Conservation (phyloP, 441 rosid species). For the Pelargonium hybrid region DNA sequence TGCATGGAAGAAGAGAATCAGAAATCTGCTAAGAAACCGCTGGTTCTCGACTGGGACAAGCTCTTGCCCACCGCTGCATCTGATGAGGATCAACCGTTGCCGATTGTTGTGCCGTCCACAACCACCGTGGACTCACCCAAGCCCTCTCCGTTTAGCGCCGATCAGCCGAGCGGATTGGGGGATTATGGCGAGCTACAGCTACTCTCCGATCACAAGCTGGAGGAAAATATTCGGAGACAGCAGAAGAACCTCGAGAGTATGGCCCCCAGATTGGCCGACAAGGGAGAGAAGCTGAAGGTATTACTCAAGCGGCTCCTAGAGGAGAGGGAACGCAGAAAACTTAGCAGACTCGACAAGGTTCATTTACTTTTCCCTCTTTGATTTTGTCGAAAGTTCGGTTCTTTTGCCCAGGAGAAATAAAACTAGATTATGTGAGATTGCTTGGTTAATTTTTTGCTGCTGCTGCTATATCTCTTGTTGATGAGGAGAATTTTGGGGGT, state of each 20-base stretch:
- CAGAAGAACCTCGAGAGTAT: not conserved
- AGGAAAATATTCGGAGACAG: constrained; percentile 30
- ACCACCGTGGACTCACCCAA: constrained; percentile 5
- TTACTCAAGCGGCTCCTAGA: constrained; percentile 27
- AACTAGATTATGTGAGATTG: not conserved
- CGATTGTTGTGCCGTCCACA: constrained; percentile 16
- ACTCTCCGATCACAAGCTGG: constrained; percentile 31
- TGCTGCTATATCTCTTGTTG: not conserved
- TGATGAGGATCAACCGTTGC: constrained; percentile 30
- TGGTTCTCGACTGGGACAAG: constrained; percentile 36
- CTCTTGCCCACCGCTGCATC: constrained; percentile 19
- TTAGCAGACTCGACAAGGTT: constrained; percentile 24
- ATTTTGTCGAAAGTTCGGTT: constrained; percentile 1
- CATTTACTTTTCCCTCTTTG: not conserved
- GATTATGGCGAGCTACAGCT: constrained; percentile 18
- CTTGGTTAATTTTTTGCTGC: too few relatives aligned
- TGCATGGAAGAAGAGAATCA: constrained; percentile 23
- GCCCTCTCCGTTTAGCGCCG: constrained; percentile 15
- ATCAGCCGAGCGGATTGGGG: constrained; percentile 22
- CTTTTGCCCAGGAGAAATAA: not conserved
- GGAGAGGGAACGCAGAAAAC: constrained; percentile 42
- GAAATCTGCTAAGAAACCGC: constrained; percentile 23
- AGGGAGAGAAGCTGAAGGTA: constrained; percentile 38
- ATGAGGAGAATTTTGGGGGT: not conserved
- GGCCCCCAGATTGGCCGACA: constrained; percentile 29